Evolutionary conservation across 2,329 filamentous ascomycete genomes (phyloP).

Genomic region (Colletotrichum musae): DNA sequence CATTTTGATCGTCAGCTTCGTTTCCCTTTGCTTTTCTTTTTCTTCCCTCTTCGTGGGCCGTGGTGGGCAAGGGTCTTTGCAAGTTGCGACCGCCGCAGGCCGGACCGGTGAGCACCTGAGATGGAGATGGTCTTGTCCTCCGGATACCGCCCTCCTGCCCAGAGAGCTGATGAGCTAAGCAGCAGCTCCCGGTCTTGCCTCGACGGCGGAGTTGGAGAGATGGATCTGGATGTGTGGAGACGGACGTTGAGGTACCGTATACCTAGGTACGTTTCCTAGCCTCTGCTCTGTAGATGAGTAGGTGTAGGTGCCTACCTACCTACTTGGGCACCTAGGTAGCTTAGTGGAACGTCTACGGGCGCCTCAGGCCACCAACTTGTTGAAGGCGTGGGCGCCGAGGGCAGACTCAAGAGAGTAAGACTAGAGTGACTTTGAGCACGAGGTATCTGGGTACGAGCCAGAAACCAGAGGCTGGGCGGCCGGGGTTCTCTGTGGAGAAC

Average conservation of each 20-base stretch:
- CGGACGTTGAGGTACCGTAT: neutral
- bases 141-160: neutral
- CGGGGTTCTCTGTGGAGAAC: constrained; percentile 12
- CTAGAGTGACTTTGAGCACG: neutral
- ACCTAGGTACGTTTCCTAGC: too few species aligned
- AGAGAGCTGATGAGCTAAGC: neutral
- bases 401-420: too few species aligned
- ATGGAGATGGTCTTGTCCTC: neutral
- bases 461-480: constrained; percentile 15
- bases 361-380: too few species aligned
- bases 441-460: constrained; percentile 30
- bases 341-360: too few species aligned
- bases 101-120: neutral
- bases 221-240: neutral
- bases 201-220: neutral
- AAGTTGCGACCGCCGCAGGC: neutral
- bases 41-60: neutral
- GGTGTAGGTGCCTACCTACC: too few species aligned
- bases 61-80: neutral
- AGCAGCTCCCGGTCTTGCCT: neutral
- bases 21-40: neutral
- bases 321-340: too few species aligned
- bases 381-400: too few species aligned
- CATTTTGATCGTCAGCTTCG: neutral
- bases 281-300: too few species aligned